phyloP scores from a whole-genome alignment of 2,329 filamentous ascomycete genomes.

The Pseudogymnoascus sp. region DNA sequence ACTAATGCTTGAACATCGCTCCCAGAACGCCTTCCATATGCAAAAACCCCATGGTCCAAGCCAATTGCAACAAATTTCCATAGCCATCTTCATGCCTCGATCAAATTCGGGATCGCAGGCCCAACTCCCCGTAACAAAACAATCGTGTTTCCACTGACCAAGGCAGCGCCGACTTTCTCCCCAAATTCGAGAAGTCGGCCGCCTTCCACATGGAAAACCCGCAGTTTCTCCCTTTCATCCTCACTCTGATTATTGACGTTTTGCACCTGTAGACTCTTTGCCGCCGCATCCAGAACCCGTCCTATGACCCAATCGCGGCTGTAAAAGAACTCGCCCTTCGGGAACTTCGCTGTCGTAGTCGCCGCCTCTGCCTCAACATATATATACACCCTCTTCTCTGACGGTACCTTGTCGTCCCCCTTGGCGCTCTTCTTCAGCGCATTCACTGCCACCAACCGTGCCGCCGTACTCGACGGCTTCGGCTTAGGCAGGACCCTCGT shows the following conservation, averaged over 20 bases:
- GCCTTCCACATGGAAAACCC: constrained; percentile 89
- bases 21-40: not conserved
- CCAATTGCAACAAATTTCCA: not conserved
- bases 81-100: constrained; percentile 39
- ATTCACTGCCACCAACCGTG: constrained; percentile 61
- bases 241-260: constrained; percentile 75
- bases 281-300: constrained; percentile 67
- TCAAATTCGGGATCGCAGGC: constrained; percentile 61
- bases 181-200: constrained; percentile 78
- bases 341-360: constrained; percentile 73
- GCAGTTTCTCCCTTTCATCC: constrained; percentile 67
- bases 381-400: constrained; percentile 82
- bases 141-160: constrained; percentile 80
- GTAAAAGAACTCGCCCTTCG: constrained; percentile 73
- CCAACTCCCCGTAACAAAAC: constrained; percentile 81
- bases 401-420: constrained; percentile 72
- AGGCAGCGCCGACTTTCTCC: constrained; percentile 67
- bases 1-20: constrained; percentile 1
- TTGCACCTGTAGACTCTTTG: constrained; percentile 65
- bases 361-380: constrained; percentile 85
- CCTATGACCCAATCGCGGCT: constrained; percentile 85
- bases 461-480: constrained; percentile 53
- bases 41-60: not conserved
- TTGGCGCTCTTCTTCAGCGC: constrained; percentile 80
- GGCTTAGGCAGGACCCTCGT: constrained; percentile 49